phyloP scores from a whole-genome alignment of 768 basidiomycete species.

The Dentipellis fragilis region DNA sequence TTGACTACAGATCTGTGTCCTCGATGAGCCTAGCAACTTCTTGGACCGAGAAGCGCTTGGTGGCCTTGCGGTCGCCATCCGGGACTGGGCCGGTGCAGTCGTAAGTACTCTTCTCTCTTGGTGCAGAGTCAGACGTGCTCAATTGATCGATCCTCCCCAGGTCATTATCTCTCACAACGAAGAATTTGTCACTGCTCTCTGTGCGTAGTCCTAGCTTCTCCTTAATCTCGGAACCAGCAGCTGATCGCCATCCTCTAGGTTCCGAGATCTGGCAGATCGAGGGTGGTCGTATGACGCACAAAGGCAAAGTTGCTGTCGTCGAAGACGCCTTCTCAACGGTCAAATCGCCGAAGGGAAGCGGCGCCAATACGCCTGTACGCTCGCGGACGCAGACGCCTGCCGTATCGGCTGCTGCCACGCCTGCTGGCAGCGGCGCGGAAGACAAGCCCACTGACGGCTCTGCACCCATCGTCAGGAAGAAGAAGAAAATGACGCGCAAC shows the following conservation, averaged over 20 bases:
- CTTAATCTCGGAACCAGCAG: constrained; percentile 10
- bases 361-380: constrained; percentile 57
- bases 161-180: constrained; percentile 95
- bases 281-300: constrained; percentile 70
- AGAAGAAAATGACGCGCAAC: constrained; percentile 88
- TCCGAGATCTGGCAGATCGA: constrained; percentile 96
- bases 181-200: constrained; percentile 77
- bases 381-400: constrained; percentile 64
- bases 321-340: constrained; percentile 75
- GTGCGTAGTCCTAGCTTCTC: constrained; percentile 33
- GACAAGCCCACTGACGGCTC: constrained; percentile 30
- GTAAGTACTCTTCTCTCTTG: constrained; percentile 30
- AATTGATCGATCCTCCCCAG: constrained; percentile 23
- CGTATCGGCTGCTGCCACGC: constrained; percentile 64
- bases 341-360: constrained; percentile 63
- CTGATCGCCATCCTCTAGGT: constrained; percentile 32
- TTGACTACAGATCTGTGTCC: constrained; percentile 47
- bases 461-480: constrained; percentile 49
- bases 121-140: constrained; percentile 13
- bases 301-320: constrained; percentile 79
- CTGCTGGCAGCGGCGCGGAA: constrained; percentile 72
- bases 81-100: constrained; percentile 89
- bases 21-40: constrained; percentile 95
- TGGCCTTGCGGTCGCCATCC: constrained; percentile 89
- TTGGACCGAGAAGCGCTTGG: constrained; percentile 93